Evolutionary conservation across 257 asterid genomes (phyloP), one percentile per base, ranked within the genome.

Genomic region (Voacanga thouarsii): DNA sequence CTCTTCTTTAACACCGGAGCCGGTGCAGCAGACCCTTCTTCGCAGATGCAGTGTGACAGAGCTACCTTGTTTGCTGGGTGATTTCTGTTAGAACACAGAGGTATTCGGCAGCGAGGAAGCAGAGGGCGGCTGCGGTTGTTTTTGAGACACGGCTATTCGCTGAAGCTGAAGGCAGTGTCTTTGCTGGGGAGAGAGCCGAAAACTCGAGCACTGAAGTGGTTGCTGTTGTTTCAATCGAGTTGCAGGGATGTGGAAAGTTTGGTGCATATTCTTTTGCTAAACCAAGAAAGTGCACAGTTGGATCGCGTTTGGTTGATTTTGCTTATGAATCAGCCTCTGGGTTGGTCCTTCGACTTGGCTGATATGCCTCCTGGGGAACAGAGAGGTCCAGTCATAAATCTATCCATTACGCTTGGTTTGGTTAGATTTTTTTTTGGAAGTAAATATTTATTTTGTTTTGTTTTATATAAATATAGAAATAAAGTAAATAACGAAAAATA

Each of bases 171-270:
- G 81, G 74, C 33, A 74, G 64, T 60, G 50, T 41, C 37, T 74
- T 77, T 11, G 49, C 73, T 18, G 83, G 77, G 59, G 81, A 77
- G 77, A 77, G 75, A 50, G 77, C 67, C 3, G 86, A 81, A 79
- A 83, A 87, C 75, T 39, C 75, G 75, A 81, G 85, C 85, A 37
- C 77, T 6, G 88, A 76, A 82, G 84, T 33, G 26, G 83, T 83
- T 65, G 89, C 84, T 12, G 77, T 85, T 28, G 94, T 92, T n/a
- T 43, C 82, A 4, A 24, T 92, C 79, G 88, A 87, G 83, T 90
- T 87, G 21, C 89, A 87, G 84, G 97, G 96, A 0, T 83, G 96
- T 78, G 97, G 97, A 1, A 81, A 85, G 5, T 89, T 92, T 70
- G 97, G 97, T 1, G 91, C 86, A 26, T 92, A 91, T 85, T 88